These are phyloP conservation scores for Holtermannia corniformis DNA, from an alignment of 768 basidiomycete species.

Conservation along the genomic window DNA sequence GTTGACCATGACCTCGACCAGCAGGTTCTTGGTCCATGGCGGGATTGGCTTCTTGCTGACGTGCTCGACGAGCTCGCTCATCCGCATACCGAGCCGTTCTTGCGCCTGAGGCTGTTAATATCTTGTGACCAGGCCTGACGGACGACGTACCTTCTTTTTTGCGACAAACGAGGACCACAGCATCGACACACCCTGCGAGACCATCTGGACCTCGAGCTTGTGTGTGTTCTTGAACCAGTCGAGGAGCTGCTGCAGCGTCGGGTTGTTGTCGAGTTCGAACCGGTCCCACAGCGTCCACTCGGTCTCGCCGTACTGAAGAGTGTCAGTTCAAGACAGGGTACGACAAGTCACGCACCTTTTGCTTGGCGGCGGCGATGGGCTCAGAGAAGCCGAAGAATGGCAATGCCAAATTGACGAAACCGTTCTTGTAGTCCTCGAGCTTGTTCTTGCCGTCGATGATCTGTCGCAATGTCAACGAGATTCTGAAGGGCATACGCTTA, in stretches of 20 bases:
- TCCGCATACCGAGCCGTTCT: constrained; percentile 77
- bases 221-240: constrained; percentile 75
- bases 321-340: too few relatives aligned
- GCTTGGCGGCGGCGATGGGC: constrained; percentile 78
- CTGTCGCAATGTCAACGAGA: constrained; percentile 46
- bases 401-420: constrained; percentile 91
- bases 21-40: constrained; percentile 68
- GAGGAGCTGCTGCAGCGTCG: constrained; percentile 75
- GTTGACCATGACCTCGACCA: constrained; percentile 88
- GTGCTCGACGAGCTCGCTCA: constrained; percentile 80
- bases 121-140: too few relatives aligned
- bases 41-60: constrained; percentile 92
- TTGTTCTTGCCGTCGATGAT: constrained; percentile 91
- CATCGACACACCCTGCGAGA: constrained; percentile 95
- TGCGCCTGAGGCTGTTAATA: constrained; percentile 61
- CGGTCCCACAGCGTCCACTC: constrained; percentile 99
- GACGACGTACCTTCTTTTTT: constrained; percentile 72
- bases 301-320: constrained; percentile 55
- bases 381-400: constrained; percentile 99
- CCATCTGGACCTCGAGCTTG: constrained; percentile 83
- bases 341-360: constrained; percentile 47
- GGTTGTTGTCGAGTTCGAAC: constrained; percentile 82
- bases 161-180: constrained; percentile 90
- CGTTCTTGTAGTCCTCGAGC: constrained; percentile 94
- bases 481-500: too few relatives aligned